These are phyloP conservation scores for Vaccinium corymbosum DNA, from an alignment of 148 eudicot species.

Conservation along the genomic window DNA sequence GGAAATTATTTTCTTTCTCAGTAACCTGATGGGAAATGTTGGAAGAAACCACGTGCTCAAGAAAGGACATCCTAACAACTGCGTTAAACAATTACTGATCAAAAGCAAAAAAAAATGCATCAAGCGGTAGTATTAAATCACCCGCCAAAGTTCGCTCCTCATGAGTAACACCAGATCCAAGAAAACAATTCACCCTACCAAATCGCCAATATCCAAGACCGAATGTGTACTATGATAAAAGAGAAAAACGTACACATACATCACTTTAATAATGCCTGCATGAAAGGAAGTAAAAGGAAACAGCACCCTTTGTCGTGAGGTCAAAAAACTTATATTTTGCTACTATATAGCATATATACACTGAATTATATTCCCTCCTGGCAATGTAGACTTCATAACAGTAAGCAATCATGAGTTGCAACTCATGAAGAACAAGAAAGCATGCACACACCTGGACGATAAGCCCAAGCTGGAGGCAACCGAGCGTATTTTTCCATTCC, in stretches of 20 bases:
- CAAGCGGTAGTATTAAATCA: neutral
- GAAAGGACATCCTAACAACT: neutral
- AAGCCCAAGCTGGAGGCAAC: slow-evolving; percentile 98
- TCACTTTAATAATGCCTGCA: neutral
- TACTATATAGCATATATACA: slow-evolving; percentile 17
- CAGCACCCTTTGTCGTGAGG: neutral
- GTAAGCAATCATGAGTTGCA: neutral
- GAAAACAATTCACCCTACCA: neutral
- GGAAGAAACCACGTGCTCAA: neutral
- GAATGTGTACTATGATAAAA: neutral
- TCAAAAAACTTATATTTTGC: slow-evolving; percentile 1
- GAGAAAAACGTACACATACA: neutral
- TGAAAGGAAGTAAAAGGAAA: neutral
- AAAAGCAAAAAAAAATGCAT: neutral
- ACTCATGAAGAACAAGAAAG: slow-evolving; percentile 90
- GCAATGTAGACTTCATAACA: neutral
- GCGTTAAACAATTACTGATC: neutral
- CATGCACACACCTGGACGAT: slow-evolving; percentile 97
- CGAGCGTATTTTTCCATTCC: slow-evolving; percentile 98
- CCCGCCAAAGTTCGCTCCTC: neutral
- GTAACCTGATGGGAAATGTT: neutral
- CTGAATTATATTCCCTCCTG: neutral
- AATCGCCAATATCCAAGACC: neutral
- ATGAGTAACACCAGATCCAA: neutral
- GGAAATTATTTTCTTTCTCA: neutral